Base-by-base conservation (phyloP, 2,329 filamentous ascomycete genomes). In the Ceratocystis smalleyi region DNA sequence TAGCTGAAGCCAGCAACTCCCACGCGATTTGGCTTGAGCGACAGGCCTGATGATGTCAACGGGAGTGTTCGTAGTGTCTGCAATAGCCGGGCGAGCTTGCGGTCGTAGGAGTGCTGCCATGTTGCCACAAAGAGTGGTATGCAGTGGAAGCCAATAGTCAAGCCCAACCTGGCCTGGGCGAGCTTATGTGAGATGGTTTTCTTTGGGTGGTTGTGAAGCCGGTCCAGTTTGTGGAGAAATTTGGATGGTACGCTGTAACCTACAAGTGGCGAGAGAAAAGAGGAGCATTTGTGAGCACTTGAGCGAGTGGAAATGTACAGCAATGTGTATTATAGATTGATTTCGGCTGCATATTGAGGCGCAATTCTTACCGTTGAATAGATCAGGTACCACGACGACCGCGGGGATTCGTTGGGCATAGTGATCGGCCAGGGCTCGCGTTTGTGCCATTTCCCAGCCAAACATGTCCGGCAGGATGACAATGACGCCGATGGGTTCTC, bases 1-100 rank as follows among this genome's bases (percentile, higher is more conserved):
- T 81, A 85, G 74, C 81, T 84, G 74, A 83, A 84, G 0, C 82
- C 83, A 0, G 79, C 79, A 0, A 75, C 78, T 32, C 77, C 81
- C 62, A 84, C 72, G 40, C 61, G 61, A 35, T 72, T 72, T 17
- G 72, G 68, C 2, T 55, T 47, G 1, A 47, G 45, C 3, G 60
- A 59, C 1, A 61, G 35, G n/a, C 60, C 64, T 4, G 66, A 43
- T 4, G 61, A 22, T 3, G 66, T 51, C 10, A 66, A 19, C 1
- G 60, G 66, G 5, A 65, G 45, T 19, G 61, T 62, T 12, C 65
- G 62, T 43, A 64, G 59, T 10, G 62, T 64, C 43, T 59, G 57
- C 5, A 64, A 47, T 17, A 61, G 49, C 5, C 49, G 43, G 24
- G 64, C 35, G n/a, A 76, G 71, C 32, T 70, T 65, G 17, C 73